Percentiles rank a stretch among this genome's conserved stretches.
Evolutionary conservation across 2,329 filamentous ascomycete species (phyloP).

Genomic region (Fusarium austroafricanum): DNA sequence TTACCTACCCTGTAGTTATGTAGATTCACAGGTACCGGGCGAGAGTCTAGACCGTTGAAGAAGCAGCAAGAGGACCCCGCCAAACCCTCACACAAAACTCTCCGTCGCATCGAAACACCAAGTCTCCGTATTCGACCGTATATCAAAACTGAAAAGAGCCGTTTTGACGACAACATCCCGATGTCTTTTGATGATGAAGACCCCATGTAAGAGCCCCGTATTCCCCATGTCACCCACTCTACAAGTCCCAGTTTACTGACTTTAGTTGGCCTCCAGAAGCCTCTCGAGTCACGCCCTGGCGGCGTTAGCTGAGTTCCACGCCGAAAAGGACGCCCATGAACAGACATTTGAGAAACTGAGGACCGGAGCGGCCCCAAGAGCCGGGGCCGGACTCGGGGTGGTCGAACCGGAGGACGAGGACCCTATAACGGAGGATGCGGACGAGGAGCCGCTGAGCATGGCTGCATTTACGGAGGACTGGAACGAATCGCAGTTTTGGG

Average conservation of each 20-base stretch:
- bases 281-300: slow-evolving; percentile 75
- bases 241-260: slow-evolving; percentile 16
- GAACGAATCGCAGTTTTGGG: slow-evolving; percentile 88
- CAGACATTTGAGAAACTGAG: slow-evolving; percentile 74
- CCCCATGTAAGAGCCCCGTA: slow-evolving; percentile 54
- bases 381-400: slow-evolving; percentile 54
- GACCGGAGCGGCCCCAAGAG: slow-evolving; percentile 30
- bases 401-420: slow-evolving; percentile 26
- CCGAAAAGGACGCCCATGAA: slow-evolving; percentile 74
- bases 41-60: slow-evolving; percentile 15
- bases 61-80: slow-evolving; percentile 28
- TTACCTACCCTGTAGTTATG: slow-evolving; percentile 32
- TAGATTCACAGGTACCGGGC: neutral
- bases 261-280: slow-evolving; percentile 47
- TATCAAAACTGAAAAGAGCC: neutral
- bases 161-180: slow-evolving; percentile 16
- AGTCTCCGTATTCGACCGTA: slow-evolving; percentile 1
- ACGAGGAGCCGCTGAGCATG: slow-evolving; percentile 66
- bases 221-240: neutral
- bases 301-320: slow-evolving; percentile 79
- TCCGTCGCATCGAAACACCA: neutral
- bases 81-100: slow-evolving; percentile 29
- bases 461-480: slow-evolving; percentile 82
- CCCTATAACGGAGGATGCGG: slow-evolving; percentile 55
- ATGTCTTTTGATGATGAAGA: slow-evolving; percentile 59